Base-by-base conservation (phyloP, 1,139 yeast species). In the Taphrina flavorubra region DNA sequence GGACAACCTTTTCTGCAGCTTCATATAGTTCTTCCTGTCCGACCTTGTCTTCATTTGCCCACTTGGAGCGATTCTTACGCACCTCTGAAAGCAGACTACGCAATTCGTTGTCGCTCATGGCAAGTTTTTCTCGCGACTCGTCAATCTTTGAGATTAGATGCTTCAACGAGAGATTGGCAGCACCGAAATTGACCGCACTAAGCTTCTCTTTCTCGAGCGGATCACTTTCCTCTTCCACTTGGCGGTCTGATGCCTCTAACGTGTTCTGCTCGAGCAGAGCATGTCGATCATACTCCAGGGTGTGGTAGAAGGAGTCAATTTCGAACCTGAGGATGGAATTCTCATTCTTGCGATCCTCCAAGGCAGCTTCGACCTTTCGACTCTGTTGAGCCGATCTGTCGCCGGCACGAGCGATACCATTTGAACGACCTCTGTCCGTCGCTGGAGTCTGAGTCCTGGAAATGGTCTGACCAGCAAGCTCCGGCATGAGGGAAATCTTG, bases 1-100 rank as follows among this genome's bases (percentile, higher is more conserved):
- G 80, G 0, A 92, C 94, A 0, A 94, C 99, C 76, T 91, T 92
- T 75, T 95, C 99, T 74, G 97, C 94, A 0, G 97, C 97, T 74
- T 95, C 99, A 75, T 94, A 95, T 18, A 95, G 82, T 77, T 95
- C 99, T 77, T 95, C 99, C 78, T 95, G 99, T 3, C 99, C 99
- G 53, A 94, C 87, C 71, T 90, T 84, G 70, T 92, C 97, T 76
- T 94, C 97, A 71, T 90, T 90, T 36, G 88, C 97, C 99, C 99
- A 95, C 78, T 95, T 94, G 0, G 98, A 96, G 73, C 98, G 82
- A 76, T 92, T 92, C 74, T 92, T 94, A 63, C 97, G 84, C 13
- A 94, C 98, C 76, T 94, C 99, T 83, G 91, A 86, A 67, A 94
- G 88, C 71, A 94, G 82, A 68, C 88, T 89, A 70, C 96, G 85